Conservation (phyloP, 108 stramenopile species). For the Nitzschia palea region DNA sequence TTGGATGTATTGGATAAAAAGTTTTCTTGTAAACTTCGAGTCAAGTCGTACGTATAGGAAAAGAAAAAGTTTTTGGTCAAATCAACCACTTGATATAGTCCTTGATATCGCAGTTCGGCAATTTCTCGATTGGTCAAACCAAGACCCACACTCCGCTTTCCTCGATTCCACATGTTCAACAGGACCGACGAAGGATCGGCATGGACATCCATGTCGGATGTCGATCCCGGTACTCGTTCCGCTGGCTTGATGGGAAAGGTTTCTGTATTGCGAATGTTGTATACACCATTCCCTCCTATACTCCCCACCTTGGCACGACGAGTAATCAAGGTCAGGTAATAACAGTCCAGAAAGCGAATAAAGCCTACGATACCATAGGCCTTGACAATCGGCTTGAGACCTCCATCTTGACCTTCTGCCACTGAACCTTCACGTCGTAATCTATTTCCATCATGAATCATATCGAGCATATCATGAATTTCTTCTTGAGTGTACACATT, state of each 20-base stretch:
- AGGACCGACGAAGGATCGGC: constrained; percentile 81
- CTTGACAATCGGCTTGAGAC: constrained; percentile 81
- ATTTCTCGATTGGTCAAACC: constrained; percentile 84
- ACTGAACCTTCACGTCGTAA: constrained; percentile 18
- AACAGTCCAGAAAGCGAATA: constrained; percentile 95
- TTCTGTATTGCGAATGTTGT: constrained; percentile 92
- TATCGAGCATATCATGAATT: constrained; percentile 82
- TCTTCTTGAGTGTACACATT: constrained; percentile 75
- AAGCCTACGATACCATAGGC: constrained; percentile 92
- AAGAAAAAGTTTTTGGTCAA: constrained; percentile 97
- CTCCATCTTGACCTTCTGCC: constrained; percentile 35
- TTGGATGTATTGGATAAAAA: constrained; percentile 78
- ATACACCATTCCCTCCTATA: constrained; percentile 93
- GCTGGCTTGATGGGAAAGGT: constrained; percentile 88
- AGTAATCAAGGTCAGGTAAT: constrained; percentile 96
- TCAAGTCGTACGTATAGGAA: constrained; percentile 94
- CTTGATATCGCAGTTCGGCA: constrained; percentile 90
- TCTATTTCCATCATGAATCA: constrained; percentile 86
- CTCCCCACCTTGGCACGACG: constrained; percentile 93
- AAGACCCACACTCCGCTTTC: constrained; percentile 81
- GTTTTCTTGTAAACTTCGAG: constrained; percentile 92
- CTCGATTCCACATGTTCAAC: constrained; percentile 89
- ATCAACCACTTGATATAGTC: constrained; percentile 95
- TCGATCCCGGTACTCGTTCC: constrained; percentile 34
- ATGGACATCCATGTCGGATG: constrained; percentile 26